Evolutionary conservation across 1,284 basidiomycete species (phyloP).

Genomic region (Macrocystidia cucumis): DNA sequence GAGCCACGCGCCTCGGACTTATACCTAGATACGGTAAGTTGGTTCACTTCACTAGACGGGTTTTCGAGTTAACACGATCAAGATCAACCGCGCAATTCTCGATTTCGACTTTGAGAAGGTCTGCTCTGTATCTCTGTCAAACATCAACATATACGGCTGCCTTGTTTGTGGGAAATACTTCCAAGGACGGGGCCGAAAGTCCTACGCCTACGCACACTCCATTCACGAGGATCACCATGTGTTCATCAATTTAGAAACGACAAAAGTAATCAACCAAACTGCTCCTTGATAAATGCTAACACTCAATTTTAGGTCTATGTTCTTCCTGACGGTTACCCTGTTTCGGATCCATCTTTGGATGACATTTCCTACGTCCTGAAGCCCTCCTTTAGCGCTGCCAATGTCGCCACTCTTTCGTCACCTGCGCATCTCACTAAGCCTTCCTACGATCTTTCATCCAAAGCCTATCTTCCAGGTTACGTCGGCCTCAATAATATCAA

Average conservation of each 20-base stretch:
- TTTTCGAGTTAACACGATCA: slow-evolving; percentile 12
- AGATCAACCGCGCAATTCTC: slow-evolving; percentile 85
- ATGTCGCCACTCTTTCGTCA: slow-evolving; percentile 46
- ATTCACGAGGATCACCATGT: slow-evolving; percentile 98
- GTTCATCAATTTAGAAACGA: slow-evolving; percentile 91
- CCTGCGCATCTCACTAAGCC: slow-evolving; percentile 58
- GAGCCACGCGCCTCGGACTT: slow-evolving; percentile 71
- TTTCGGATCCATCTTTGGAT: slow-evolving; percentile 91
- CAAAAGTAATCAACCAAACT: slow-evolving; percentile 69
- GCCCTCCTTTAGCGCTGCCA: slow-evolving; percentile 67
- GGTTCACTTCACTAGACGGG: neutral
- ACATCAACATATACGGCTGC: slow-evolving; percentile 97
- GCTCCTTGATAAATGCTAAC: neutral
- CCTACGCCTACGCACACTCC: slow-evolving; percentile 94
- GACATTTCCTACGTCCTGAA: slow-evolving; percentile 91
- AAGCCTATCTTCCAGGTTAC: slow-evolving; percentile 88
- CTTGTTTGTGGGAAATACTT: slow-evolving; percentile 99
- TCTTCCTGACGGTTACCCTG: slow-evolving; percentile 95
- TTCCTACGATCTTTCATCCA: slow-evolving; percentile 78
- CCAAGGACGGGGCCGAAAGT: slow-evolving; percentile 89
- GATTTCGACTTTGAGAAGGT: slow-evolving; percentile 99
- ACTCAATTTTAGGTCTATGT: slow-evolving; percentile 74
- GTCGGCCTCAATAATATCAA: slow-evolving; percentile 98
- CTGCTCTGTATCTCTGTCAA: slow-evolving; percentile 92
- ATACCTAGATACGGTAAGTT: slow-evolving; percentile 87